Conservation (phyloP, 306 rosid genomes). For the Malus orientalis region DNA sequence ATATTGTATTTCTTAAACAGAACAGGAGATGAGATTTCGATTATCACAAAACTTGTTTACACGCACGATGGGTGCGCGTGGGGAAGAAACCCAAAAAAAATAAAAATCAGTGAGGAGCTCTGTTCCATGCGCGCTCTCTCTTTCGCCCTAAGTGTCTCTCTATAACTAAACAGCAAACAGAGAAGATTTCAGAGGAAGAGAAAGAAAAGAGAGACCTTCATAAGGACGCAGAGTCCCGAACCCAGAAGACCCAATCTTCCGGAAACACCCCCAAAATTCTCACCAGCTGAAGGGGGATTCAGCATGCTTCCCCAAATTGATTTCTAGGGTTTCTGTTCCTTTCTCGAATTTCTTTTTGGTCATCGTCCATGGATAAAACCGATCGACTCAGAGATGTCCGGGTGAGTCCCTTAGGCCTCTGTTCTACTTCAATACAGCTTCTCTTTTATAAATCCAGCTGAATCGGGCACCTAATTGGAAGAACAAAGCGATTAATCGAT, state of each 20-base stretch:
- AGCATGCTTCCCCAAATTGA: slow-evolving; percentile 11
- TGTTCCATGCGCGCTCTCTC: slow-evolving; percentile 23
- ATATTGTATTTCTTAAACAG: too few relatives aligned
- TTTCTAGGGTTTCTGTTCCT: slow-evolving; percentile 59
- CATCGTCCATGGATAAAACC: slow-evolving; percentile 1
- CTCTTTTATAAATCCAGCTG: slow-evolving; percentile 13
- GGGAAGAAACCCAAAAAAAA: not conserved
- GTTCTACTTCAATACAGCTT: slow-evolving; percentile 1
- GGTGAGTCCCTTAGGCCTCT: slow-evolving; percentile 22
- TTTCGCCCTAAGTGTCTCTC: not conserved
- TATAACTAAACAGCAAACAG: slow-evolving; percentile 1
- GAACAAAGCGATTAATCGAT: slow-evolving; percentile 23
- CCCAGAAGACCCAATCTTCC: slow-evolving; percentile 13
- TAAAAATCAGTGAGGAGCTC: slow-evolving; percentile 11
- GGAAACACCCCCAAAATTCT: not conserved
- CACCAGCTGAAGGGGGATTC: not conserved
- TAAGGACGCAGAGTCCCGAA: not conserved
- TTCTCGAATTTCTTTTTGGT: not conserved
- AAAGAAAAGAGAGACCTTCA: slow-evolving; percentile 1
- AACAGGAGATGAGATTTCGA: not conserved
- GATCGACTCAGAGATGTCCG: slow-evolving; percentile 16
- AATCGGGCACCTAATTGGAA: slow-evolving; percentile 25
- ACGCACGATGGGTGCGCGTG: slow-evolving; percentile 18
- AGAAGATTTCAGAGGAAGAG: slow-evolving; percentile 9
- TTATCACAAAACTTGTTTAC: not conserved